Base-by-base conservation (phyloP, 2,329 filamentous ascomycete species). In the Sporothrix pseudoabietina region DNA sequence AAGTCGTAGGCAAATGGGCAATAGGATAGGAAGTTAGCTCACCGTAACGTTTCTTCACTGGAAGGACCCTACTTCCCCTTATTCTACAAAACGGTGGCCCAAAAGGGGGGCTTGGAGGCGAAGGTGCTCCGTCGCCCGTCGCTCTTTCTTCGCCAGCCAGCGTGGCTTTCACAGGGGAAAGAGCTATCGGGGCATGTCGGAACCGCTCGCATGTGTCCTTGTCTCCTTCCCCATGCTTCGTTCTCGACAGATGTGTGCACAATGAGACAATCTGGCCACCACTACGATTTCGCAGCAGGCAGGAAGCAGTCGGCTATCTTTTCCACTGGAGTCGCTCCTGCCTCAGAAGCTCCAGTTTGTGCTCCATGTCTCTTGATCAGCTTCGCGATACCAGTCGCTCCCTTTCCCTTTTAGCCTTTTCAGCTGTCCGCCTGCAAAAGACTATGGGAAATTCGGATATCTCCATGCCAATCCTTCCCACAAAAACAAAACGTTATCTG, bases 161-260 rank as follows among this genome's bases (percentile, higher is more conserved):
- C 66, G 52, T 35, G 22, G 39, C n/a, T 14, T 47, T 54, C 22
- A n/a, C 12, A 26, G 6, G 41, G 5, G 5, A 30, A 19, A 49
- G 41, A 54, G 63, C 41, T 9, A 55, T 57, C 68, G 68, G 68
- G 52, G 49, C 52, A 70, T 70, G 32, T 70, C 68, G 68, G 68
- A 70, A 70, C 68, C 68, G 68, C 35, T 57, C 68, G 32, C 52
- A 30, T 8, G 16, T 54, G 12, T 52, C 26, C 47, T 19, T 65
- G 32, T 26, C 52, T 52, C 32, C 9, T 69, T 41, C 30, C 47
- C 49, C 30, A 55, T 69, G 22, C 4, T 55, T 35, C 26, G 65
- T 41, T 41, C 39, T 41, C 4, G 9, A 69, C 16, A 30, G 35
- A 35, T 35, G 35, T 35, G 35, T 35, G 5, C 35, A 8, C 26